phyloP scores from a whole-genome alignment of 169 alveolate genomes.

The Pseudocohnilembus persalinus region DNA sequence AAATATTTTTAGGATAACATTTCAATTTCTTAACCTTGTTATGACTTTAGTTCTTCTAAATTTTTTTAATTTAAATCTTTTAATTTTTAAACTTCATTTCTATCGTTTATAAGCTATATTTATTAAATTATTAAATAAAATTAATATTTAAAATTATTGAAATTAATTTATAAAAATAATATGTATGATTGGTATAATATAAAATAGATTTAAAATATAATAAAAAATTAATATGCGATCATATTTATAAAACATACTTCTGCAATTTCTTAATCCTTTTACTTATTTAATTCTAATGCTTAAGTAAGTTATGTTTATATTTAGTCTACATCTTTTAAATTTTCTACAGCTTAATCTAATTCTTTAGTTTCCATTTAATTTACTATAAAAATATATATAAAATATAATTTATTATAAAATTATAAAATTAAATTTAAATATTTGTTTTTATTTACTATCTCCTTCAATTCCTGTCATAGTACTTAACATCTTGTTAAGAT shows the following conservation, averaged over 20 bases:
- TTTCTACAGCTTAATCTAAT: not conserved
- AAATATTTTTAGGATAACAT: not conserved
- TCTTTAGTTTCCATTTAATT: not conserved
- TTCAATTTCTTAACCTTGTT: no score
- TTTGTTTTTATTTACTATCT: not conserved
- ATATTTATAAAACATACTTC: no score
- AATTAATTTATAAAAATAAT: no score
- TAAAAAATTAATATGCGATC: no score
- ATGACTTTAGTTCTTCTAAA: not conserved
- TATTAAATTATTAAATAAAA: no score
- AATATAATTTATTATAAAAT: no score
- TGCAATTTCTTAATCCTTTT: not conserved
- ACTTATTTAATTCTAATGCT: no score
- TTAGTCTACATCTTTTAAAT: not conserved
- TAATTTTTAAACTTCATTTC: not conserved
- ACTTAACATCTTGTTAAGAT: not conserved
- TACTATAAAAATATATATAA: not conserved
- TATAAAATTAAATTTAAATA: no score
- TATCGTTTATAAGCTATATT: not conserved
- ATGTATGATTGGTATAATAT: no score
- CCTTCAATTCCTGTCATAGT: not conserved
- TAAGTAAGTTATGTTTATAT: no score
- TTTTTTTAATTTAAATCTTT: not conserved
- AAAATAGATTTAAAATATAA: no score
- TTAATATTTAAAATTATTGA: no score